Conservation (phyloP, 495 filamentous ascomycete species). For the Neurospora sp. region DNA sequence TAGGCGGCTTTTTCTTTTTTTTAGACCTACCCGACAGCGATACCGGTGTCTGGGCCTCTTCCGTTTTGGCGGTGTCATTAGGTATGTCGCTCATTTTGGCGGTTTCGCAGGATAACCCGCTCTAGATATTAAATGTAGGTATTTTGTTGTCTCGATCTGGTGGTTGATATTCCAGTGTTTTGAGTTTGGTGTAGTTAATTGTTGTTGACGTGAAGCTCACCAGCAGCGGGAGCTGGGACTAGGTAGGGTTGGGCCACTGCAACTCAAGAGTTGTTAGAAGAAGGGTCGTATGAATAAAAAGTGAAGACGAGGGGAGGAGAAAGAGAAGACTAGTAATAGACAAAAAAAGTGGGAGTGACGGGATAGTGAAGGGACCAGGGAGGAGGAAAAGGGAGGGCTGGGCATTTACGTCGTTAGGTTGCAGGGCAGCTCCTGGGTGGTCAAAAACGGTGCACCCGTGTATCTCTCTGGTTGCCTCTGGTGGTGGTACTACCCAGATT, state of each 20-base stretch:
- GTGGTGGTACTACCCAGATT: not conserved
- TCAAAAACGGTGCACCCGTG: not conserved
- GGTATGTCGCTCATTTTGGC: slow-evolving; percentile 9
- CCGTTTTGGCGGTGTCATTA: not conserved
- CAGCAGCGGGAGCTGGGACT: not conserved
- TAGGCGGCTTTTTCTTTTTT: not conserved
- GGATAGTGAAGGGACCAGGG: not conserved
- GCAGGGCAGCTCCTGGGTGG: not conserved
- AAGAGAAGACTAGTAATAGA: not conserved
- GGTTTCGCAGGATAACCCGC: slow-evolving; percentile 12
- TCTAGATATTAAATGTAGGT: not conserved
- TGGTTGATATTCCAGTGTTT: not conserved
- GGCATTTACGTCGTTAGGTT: not conserved
- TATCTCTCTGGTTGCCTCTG: not conserved
- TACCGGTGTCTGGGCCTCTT: not conserved
- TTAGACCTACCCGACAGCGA: slow-evolving; percentile 21
- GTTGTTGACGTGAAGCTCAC: not conserved
- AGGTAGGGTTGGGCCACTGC: not conserved
- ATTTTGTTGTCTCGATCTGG: not conserved
- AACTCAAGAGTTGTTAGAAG: not conserved
- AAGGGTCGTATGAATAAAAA: not conserved
- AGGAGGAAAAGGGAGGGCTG: not conserved
- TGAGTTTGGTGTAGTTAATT: not conserved
- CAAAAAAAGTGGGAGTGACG: not conserved
- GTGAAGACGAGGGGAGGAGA: not conserved